Conservation (phyloP, 2,329 filamentous ascomycete species). For the Xylariaceae sp. region DNA sequence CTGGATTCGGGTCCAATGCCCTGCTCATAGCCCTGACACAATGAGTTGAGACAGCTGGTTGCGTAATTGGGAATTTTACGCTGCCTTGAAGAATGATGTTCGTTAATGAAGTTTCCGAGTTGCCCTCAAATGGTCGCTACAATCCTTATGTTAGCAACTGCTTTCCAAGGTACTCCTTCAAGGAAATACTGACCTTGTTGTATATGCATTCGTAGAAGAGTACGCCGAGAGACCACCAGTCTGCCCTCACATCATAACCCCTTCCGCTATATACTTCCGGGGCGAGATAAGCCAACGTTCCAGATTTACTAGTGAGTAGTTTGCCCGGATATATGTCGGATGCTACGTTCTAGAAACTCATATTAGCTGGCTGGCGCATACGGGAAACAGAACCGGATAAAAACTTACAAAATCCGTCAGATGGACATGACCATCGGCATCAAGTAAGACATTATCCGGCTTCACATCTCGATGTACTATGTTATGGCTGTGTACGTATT, state of each 20-base stretch:
- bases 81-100: slow-evolving; percentile 74
- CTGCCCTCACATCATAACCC: slow-evolving; percentile 84
- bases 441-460: slow-evolving; percentile 84
- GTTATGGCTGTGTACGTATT: slow-evolving; percentile 78
- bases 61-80: slow-evolving; percentile 87
- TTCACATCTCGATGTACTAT: slow-evolving; percentile 91
- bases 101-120: slow-evolving; percentile 73
- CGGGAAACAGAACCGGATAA: neutral
- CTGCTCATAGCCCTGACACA: slow-evolving; percentile 86
- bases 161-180: no score
- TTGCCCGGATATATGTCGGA: slow-evolving; percentile 84
- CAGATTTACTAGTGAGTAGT: slow-evolving; percentile 87
- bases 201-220: slow-evolving; percentile 99
- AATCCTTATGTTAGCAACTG: slow-evolving; percentile 29
- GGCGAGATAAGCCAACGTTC: slow-evolving; percentile 89
- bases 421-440: slow-evolving; percentile 89
- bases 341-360: slow-evolving; percentile 73
- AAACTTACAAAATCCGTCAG: slow-evolving; percentile 86
- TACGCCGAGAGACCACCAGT: slow-evolving; percentile 98
- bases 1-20: slow-evolving; percentile 73
- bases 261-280: slow-evolving; percentile 90
- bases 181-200: slow-evolving; percentile 66
- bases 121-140: slow-evolving; percentile 88
- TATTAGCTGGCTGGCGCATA: slow-evolving; percentile 29
- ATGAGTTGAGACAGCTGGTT: slow-evolving; percentile 78